Percentiles rank a stretch among this genome's conserved stretches.
These are phyloP conservation scores for Crucibulum laeve DNA, from an alignment of 768 basidiomycete species.

Conservation along the genomic window DNA sequence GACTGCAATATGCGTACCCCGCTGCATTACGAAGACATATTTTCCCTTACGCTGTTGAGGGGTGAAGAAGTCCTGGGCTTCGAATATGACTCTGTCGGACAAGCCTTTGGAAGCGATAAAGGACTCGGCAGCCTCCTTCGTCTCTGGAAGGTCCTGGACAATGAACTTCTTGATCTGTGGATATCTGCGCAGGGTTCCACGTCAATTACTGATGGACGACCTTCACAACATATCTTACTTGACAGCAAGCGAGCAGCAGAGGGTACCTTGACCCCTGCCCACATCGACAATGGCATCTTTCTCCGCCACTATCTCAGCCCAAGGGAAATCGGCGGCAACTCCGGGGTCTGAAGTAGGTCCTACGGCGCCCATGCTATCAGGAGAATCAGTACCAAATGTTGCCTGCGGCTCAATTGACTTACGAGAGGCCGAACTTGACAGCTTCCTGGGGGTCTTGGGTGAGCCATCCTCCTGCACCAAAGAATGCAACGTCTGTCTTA, in stretches of 20 bases:
- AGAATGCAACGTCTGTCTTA: constrained; percentile 29
- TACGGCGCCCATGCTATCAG: constrained; percentile 27
- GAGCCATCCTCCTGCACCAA: constrained; percentile 30
- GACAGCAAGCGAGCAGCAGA: constrained; percentile 30
- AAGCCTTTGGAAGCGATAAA: constrained; percentile 28
- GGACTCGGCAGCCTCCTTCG: constrained; percentile 26
- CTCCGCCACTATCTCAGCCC: constrained; percentile 26
- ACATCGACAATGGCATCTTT: constrained; percentile 35
- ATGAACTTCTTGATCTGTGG: constrained; percentile 32
- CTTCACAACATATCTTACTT: constrained; percentile 17
- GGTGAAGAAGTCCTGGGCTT: constrained; percentile 34
- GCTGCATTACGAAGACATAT: constrained; percentile 33
- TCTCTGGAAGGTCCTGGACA: constrained; percentile 33
- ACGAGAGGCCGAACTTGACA: constrained; percentile 29
- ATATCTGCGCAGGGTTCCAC: constrained; percentile 17
- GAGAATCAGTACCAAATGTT: background rate
- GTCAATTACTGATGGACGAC: background rate
- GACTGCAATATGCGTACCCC: constrained; percentile 17
- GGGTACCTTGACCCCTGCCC: constrained; percentile 35
- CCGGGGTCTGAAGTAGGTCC: constrained; percentile 34
- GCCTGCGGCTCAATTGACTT: constrained; percentile 4
- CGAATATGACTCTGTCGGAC: constrained; percentile 27
- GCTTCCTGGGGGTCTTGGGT: constrained; percentile 32
- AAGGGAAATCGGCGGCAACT: constrained; percentile 33
- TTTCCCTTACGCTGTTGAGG: constrained; percentile 35